Conservation (phyloP, 768 basidiomycete genomes). For the Xerocomellus amylosporus region DNA sequence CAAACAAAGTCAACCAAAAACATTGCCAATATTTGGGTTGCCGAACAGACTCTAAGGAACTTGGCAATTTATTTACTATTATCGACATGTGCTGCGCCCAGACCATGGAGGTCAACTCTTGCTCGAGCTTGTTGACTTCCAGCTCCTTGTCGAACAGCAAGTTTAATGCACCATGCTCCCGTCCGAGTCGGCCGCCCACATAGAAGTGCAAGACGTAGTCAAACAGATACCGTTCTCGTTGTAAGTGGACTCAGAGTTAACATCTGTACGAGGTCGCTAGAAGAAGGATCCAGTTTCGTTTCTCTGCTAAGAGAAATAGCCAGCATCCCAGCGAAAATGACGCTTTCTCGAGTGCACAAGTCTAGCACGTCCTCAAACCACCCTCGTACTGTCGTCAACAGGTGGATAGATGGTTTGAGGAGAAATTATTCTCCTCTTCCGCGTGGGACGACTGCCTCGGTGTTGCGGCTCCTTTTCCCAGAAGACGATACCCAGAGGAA, state of each 20-base stretch:
- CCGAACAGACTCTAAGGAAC: no score
- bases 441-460: conserved; percentile 49
- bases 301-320: conserved; percentile 49
- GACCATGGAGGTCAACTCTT: background rate
- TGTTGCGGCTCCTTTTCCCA: conserved; percentile 82
- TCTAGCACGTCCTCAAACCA: conserved; percentile 8
- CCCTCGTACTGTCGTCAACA: conserved; percentile 39
- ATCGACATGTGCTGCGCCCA: background rate
- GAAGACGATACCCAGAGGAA: conserved; percentile 70
- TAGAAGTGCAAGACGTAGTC: conserved; percentile 14
- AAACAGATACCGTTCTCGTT: conserved; percentile 42
- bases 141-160: background rate
- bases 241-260: conserved; percentile 28
- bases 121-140: background rate
- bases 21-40: no score
- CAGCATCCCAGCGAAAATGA: conserved; percentile 22
- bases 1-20: no score
- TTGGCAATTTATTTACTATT: background rate
- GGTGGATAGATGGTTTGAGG: conserved; percentile 46
- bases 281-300: conserved; percentile 39
- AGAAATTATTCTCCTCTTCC: conserved; percentile 48
- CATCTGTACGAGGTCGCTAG: background rate
- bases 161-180: background rate
- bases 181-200: background rate
- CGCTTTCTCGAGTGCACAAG: conserved; percentile 14